Conservation (phyloP, 129 eudicot species). For the Centrapalus pauciflorus region DNA sequence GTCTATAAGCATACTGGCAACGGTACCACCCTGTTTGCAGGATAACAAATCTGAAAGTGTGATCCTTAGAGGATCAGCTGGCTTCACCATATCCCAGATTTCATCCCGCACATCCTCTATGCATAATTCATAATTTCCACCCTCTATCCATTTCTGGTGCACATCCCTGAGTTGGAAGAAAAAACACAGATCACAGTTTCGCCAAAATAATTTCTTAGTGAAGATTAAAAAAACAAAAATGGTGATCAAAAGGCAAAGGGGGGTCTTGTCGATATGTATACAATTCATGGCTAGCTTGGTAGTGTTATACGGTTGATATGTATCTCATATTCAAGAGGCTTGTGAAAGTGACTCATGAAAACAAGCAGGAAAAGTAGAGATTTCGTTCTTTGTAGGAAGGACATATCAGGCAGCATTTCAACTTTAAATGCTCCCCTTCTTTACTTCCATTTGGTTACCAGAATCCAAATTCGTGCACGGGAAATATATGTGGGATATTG, state of each 20-base stretch:
- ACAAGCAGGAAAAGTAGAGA: constrained; percentile 75
- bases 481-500: background rate
- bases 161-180: constrained; percentile 62
- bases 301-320: constrained; percentile 18
- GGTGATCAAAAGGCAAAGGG: background rate
- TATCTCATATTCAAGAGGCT: constrained; percentile 62
- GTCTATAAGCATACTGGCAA: constrained; percentile 94
- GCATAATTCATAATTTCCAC: constrained; percentile 89
- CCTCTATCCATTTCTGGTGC: constrained; percentile 98
- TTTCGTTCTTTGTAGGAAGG: constrained; percentile 55
- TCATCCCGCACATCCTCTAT: constrained; percentile 96
- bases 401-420: constrained; percentile 62
- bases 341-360: constrained; percentile 41
- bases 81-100: constrained; percentile 99
- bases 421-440: constrained; percentile 70
- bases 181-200: background rate
- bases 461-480: background rate
- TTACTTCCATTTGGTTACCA: constrained; percentile 41
- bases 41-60: constrained; percentile 69
- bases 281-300: background rate
- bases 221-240: background rate
- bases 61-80: constrained; percentile 70
- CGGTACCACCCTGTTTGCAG: constrained; percentile 97
- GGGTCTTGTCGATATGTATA: no score
- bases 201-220: background rate